These are phyloP conservation scores for Sisymbrium irio DNA, from an alignment of 345 rosid species.

Conservation along the genomic window DNA sequence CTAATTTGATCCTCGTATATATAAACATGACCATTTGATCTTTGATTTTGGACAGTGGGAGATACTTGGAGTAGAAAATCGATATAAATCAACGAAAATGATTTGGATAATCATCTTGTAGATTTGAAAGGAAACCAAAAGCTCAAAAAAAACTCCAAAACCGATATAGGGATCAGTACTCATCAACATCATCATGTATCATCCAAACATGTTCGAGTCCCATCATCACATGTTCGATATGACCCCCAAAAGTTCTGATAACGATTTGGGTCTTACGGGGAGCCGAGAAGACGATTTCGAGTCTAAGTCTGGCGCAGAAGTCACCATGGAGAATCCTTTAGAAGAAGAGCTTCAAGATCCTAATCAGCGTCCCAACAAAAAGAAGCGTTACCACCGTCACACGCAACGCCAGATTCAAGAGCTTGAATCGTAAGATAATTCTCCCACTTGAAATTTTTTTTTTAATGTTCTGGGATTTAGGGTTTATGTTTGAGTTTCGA, in stretches of 20 bases:
- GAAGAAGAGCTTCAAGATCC: constrained; percentile 77
- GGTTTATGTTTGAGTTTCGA: constrained; percentile 13
- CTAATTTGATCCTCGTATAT: constrained; percentile 24
- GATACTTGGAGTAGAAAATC: constrained; percentile 19
- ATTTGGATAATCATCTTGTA: constrained; percentile 28
- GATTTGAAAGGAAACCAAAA: constrained; percentile 23
- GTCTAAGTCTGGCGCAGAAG: constrained; percentile 73
- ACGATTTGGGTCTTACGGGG: constrained; percentile 48
- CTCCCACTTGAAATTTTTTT: not conserved
- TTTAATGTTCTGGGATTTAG: not conserved
- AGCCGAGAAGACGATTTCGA: constrained; percentile 74
- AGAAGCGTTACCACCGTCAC: constrained; percentile 95
- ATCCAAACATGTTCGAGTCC: constrained; percentile 67
- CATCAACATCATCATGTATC: constrained; percentile 51
- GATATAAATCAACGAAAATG: constrained; percentile 24
- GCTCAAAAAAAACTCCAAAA: not conserved
- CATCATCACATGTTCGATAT: constrained; percentile 67
- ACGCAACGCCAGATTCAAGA: constrained; percentile 96
- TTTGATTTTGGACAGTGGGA: constrained; percentile 32
- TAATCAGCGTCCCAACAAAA: constrained; percentile 62
- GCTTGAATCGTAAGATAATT: constrained; percentile 74
- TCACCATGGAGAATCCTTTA: constrained; percentile 48
- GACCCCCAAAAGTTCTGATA: constrained; percentile 53
- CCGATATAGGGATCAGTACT: not conserved
- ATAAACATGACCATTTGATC: constrained; percentile 27